A percentile compares a stretch with the other conserved stretches of the same genome.
Evolutionary conservation across 441 rosid genomes (phyloP).

Genomic region (Erodium moschatum): DNA sequence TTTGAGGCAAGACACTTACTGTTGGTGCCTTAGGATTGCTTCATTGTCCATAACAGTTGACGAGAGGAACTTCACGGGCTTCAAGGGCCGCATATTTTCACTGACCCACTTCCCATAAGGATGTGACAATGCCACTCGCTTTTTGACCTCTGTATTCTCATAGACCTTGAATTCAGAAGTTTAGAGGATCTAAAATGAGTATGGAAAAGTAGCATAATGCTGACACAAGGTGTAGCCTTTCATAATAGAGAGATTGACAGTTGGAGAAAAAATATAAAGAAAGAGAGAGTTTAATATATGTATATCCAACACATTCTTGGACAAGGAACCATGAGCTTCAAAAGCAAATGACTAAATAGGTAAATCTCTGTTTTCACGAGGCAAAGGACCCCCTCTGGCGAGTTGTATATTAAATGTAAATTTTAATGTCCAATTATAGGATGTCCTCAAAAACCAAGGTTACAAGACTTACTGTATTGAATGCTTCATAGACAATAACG

Average conservation of each 20-base stretch:
- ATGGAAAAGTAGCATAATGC: conserved; percentile 3
- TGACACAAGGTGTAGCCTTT: neutral
- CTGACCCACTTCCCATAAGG: conserved; percentile 88
- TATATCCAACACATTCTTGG: neutral
- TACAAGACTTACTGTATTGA: neutral
- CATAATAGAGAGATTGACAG: neutral
- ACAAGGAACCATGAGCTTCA: neutral
- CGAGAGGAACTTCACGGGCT: conserved; percentile 61
- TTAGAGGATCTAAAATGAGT: conserved; percentile 15
- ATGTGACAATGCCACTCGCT: conserved; percentile 63
- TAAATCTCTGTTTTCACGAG: neutral
- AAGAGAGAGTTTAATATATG: neutral
- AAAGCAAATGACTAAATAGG: neutral
- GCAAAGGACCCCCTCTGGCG: neutral
- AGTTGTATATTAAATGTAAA: neutral
- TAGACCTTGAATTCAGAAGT: conserved; percentile 51
- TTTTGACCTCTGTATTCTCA: conserved; percentile 94
- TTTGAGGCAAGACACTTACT: conserved; percentile 40
- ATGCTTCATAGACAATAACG: neutral
- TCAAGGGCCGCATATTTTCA: conserved; percentile 67
- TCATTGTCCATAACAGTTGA: conserved; percentile 68
- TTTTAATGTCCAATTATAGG: neutral
- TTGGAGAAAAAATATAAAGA: neutral
- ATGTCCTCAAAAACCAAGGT: neutral
- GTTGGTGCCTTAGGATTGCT: conserved; percentile 74